Conservation (phyloP, 805 yeast genomes). For the Nadsonia fulvescens region DNA sequence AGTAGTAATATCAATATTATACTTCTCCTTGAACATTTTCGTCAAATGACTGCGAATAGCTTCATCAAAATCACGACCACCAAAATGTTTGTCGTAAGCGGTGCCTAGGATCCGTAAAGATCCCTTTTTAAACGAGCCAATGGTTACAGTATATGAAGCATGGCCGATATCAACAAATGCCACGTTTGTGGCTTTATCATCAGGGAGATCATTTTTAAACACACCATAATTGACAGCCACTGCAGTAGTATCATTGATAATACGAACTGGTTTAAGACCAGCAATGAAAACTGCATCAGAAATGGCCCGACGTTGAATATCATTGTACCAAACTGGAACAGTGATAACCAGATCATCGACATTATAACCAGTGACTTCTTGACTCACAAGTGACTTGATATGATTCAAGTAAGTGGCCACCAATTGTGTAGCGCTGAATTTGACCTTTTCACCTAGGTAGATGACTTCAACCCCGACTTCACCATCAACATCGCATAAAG, state of each 20-base stretch:
- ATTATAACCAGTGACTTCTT: conserved; percentile 68
- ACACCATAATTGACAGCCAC: conserved; percentile 99
- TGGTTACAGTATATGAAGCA: conserved; percentile 78
- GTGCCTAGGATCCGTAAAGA: conserved; percentile 86
- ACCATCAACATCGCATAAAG: conserved; percentile 53
- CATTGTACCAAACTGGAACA: conserved; percentile 96
- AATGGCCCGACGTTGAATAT: conserved; percentile 89
- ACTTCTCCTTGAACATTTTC: conserved; percentile 75
- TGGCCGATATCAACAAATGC: conserved; percentile 96
- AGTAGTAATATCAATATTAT: conserved; percentile 78
- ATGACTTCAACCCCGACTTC: conserved; percentile 73
- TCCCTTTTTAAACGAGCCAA: conserved; percentile 88
- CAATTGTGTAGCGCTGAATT: conserved; percentile 76
- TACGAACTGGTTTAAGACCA: conserved; percentile 94
- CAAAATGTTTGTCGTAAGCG: conserved; percentile 88
- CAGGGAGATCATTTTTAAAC: conserved; percentile 91
- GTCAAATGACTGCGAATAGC: conserved; percentile 93
- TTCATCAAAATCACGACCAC: conserved; percentile 92
- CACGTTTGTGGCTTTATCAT: conserved; percentile 74
- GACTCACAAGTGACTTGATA: conserved; percentile 59
- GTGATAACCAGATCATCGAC: conserved; percentile 81
- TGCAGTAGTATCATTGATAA: conserved; percentile 93
- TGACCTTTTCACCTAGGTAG: conserved; percentile 58
- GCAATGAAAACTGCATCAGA: conserved; percentile 92
- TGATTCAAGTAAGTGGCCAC: conserved; percentile 90